Conservation (phyloP, 371 early-diverging fungal species). For the Rhizopus arrhizus region DNA sequence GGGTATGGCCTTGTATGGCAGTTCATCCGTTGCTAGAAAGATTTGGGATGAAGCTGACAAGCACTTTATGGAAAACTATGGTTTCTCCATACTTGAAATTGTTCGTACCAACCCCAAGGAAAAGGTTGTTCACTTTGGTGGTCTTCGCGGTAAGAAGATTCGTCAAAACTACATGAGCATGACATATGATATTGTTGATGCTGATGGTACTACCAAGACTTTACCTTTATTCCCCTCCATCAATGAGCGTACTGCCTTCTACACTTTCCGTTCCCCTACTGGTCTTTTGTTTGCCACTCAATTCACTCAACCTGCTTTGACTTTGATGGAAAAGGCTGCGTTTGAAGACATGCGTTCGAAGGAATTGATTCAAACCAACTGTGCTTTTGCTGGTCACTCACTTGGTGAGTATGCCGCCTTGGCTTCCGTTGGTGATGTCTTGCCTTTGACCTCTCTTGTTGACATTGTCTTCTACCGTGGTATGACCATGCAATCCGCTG, state of each 20-base stretch:
- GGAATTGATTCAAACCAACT: slow-evolving; percentile 82
- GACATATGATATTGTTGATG: slow-evolving; percentile 85
- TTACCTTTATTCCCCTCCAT: slow-evolving; percentile 92
- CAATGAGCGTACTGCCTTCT: slow-evolving; percentile 76
- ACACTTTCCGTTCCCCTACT: slow-evolving; percentile 88
- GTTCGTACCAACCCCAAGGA: slow-evolving; percentile 89
- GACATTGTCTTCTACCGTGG: slow-evolving; percentile 97
- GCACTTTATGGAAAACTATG: slow-evolving; percentile 87
- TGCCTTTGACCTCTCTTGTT: slow-evolving; percentile 84
- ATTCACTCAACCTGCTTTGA: slow-evolving; percentile 94
- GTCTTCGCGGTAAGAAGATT: slow-evolving; percentile 87
- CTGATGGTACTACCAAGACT: slow-evolving; percentile 71
- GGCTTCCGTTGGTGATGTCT: slow-evolving; percentile 86
- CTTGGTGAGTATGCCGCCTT: slow-evolving; percentile 96
- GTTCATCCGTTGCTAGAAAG: slow-evolving; percentile 80
- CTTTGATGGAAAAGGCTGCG: slow-evolving; percentile 91
- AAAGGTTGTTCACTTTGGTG: slow-evolving; percentile 94
- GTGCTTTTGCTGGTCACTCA: slow-evolving; percentile 95
- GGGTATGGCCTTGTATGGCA: slow-evolving; percentile 94
- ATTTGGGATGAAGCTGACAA: slow-evolving; percentile 94
- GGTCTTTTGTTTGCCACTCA: slow-evolving; percentile 95
- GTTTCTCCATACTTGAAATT: slow-evolving; percentile 91
- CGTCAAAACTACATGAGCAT: slow-evolving; percentile 88
- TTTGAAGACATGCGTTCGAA: slow-evolving; percentile 91
- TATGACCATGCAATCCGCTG: slow-evolving; percentile 96